Evolutionary conservation across 2,329 filamentous ascomycete genomes (phyloP), one percentile per base, ranked within the genome.

Genomic region (Parafenestella ontariensis): DNA sequence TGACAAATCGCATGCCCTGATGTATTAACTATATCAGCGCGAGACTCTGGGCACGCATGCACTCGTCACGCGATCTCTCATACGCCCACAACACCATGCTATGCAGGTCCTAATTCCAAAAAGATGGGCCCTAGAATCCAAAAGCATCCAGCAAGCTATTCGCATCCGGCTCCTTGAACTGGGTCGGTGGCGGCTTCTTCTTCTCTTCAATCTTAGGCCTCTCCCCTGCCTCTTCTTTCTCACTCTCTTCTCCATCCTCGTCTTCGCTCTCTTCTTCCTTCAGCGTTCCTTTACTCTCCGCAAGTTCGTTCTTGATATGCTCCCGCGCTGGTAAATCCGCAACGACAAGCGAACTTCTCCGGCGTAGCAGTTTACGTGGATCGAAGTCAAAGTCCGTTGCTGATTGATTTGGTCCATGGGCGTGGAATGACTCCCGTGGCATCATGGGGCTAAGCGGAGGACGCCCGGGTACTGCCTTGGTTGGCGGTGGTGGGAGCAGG

Each of bases 121-220:
- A 28, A 36, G 17, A 6, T 17, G 9, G 13, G 17, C 17, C 23
- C 46, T 69, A 98, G 72, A 98, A 95, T 1, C 94, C 94, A 83
- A 98, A 98, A 73, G 86, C 93, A 80, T 98, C 94, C 66, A 98
- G 81, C 70, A 99, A 77, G 54, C 91, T 94, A 72, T 86, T 91
- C 24, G 90, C 85, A 78, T 96, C 92, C n/a, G 95, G 95, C 76
- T 99, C 95, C 66, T 96, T 84, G 73, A 98, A 98, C 59, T 89
- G 87, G 18, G 89, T 92, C 1, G 92, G 87, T 15, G 88, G 83
- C 13, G 85, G 82, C 66, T 88, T 84, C 56, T 59, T 65, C 40
- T 64, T 69, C 65, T 75, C 65, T 52, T 70, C 76, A 70, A 79
- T 42, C 71, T 77, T 69, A 73, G 80, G 69, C 78, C 76, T 49